phyloP scores from a whole-genome alignment of 202 grass and related monocot genomes.

The Setaria viridis region DNA sequence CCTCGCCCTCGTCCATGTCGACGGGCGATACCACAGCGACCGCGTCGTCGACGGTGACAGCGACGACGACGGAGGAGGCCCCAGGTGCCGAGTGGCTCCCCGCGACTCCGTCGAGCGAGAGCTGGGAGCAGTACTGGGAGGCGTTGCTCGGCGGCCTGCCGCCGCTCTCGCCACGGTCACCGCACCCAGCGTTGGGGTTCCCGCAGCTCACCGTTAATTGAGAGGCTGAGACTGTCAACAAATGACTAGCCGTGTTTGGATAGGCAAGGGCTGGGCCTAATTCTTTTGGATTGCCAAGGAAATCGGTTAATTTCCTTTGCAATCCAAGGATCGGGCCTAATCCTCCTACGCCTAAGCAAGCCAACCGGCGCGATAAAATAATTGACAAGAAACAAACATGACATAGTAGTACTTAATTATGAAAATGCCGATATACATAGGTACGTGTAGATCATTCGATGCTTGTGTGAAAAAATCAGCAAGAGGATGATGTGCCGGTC shows the following conservation, averaged over 20 bases:
- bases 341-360: neutral
- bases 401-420: neutral
- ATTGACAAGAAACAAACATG: neutral
- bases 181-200: slow-evolving; percentile 46
- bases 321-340: slow-evolving; percentile 6
- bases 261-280: neutral
- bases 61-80: neutral
- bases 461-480: neutral
- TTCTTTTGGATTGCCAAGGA: slow-evolving; percentile 20
- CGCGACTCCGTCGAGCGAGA: slow-evolving; percentile 47
- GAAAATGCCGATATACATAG: neutral
- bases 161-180: slow-evolving; percentile 58
- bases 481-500: neutral
- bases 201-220: slow-evolving; percentile 55
- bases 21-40: neutral
- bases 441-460: neutral
- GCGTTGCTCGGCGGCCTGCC: slow-evolving; percentile 39
- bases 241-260: neutral
- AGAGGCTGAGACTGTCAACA: no score
- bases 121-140: slow-evolving; percentile 46
- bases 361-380: neutral
- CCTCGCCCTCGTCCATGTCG: neutral
- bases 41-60: slow-evolving; percentile 34
- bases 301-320: neutral
- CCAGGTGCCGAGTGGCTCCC: neutral